Evolutionary conservation across 176 grass and related monocot genomes (phyloP).

Genomic region (Tillandsia fasciculata): DNA sequence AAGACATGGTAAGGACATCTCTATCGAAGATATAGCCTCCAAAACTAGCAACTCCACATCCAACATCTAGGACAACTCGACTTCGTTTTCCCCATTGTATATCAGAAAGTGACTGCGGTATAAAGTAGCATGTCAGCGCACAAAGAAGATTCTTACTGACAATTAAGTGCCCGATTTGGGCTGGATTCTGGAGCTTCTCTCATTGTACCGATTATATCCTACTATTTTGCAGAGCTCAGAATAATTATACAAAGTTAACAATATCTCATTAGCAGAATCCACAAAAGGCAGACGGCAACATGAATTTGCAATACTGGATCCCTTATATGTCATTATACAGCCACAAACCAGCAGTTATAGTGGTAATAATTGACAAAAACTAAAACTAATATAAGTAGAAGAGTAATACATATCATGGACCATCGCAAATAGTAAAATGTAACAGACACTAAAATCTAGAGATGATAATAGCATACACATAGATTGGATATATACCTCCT

Average conservation of each 20-base stretch:
- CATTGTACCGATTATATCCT: no score
- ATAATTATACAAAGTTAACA: no score
- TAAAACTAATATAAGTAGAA: not conserved
- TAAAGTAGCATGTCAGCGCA: not conserved
- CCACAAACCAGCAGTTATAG: no score
- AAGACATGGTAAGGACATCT: conserved; percentile 93
- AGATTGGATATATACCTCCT: conserved; percentile 47
- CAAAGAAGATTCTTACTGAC: not conserved
- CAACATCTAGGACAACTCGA: conserved; percentile 83
- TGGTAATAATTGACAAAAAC: no score
- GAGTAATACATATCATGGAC: not conserved
- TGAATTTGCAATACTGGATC: no score
- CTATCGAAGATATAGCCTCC: conserved; percentile 97
- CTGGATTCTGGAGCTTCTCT: no score
- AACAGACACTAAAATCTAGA: not conserved
- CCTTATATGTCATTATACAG: no score
- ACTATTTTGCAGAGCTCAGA: no score
- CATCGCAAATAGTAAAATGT: not conserved
- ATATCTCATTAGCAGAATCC: no score
- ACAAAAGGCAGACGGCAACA: no score
- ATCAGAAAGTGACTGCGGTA: conserved; percentile 61
- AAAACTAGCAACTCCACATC: conserved; percentile 98
- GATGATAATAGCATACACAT: not conserved
- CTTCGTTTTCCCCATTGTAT: conserved; percentile 90
- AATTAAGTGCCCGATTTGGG: not conserved